These are phyloP conservation scores for Striga asiatica DNA, from an alignment of 257 asterid species.

Conservation along the genomic window DNA sequence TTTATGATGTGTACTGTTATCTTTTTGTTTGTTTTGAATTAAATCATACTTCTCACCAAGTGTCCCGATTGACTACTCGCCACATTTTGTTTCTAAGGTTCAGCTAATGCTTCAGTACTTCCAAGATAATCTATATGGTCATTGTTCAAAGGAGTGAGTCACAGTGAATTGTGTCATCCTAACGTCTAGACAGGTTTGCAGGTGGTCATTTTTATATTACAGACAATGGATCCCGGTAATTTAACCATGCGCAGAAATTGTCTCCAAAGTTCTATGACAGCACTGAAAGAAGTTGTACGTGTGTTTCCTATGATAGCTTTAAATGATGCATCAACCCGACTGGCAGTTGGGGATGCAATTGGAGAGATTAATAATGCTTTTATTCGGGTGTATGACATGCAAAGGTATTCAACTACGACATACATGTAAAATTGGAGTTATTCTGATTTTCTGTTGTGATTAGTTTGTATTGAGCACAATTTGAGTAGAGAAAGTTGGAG, in stretches of 20 bases:
- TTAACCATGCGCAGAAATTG: conserved; percentile 77
- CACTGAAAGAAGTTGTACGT: conserved; percentile 73
- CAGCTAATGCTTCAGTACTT: conserved; percentile 6
- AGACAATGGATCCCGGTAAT: conserved; percentile 94
- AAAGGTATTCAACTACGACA: conserved; percentile 42
- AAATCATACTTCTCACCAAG: background rate
- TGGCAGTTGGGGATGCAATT: conserved; percentile 98
- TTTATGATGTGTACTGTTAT: conserved; percentile 6
- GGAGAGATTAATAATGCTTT: conserved; percentile 54
- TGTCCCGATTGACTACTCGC: background rate
- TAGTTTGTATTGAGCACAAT: conserved; percentile 1
- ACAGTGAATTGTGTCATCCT: conserved; percentile 25
- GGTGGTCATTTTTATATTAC: conserved; percentile 79
- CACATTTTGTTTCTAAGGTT: background rate
- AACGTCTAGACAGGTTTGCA: conserved; percentile 90
- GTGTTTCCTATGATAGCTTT: conserved; percentile 87
- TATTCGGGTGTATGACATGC: conserved; percentile 87
- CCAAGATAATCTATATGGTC: conserved; percentile 1
- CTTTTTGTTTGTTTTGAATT: background rate
- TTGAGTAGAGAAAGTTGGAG: background rate
- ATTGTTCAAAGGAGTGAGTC: conserved; percentile 6
- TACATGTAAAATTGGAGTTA: background rate
- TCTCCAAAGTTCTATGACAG: conserved; percentile 54
- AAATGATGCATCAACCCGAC: conserved; percentile 54
- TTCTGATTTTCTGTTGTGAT: background rate